Percentiles rank a stretch among this genome's conserved stretches.
phyloP scores from a whole-genome alignment of 176 grass and related monocot genomes.

The sorghum (Sorghum bicolor) region Sorghum_bicolor_NCBIv3 NC_012873.2:66575501-66576000 shows the following conservation, averaged over 20 bases:
- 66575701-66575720: conserved; percentile 56
- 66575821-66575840: neutral
- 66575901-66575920: conserved; percentile 77
- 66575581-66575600: neutral
- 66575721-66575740: conserved; percentile 65
- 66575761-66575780: conserved; percentile 79
- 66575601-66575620: conserved; percentile 59
- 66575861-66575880: conserved; percentile 27
- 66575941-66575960: conserved; percentile 68
- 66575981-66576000: conserved; percentile 79
- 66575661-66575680: conserved; percentile 75
- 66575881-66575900: conserved; percentile 57
- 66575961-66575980: conserved; percentile 71
- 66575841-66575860: conserved; percentile 8
- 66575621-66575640: conserved; percentile 75
- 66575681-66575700: conserved; percentile 63
- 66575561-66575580: neutral
- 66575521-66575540: conserved; percentile 37
- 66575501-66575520: conserved; percentile 77
- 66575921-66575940: conserved; percentile 76
- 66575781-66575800: conserved; percentile 90
- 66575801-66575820: neutral
- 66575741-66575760: conserved; percentile 62
- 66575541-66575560: neutral
- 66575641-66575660: conserved; percentile 67